Conservation (phyloP, 768 basidiomycete species). For the Boletus huronensis region DNA sequence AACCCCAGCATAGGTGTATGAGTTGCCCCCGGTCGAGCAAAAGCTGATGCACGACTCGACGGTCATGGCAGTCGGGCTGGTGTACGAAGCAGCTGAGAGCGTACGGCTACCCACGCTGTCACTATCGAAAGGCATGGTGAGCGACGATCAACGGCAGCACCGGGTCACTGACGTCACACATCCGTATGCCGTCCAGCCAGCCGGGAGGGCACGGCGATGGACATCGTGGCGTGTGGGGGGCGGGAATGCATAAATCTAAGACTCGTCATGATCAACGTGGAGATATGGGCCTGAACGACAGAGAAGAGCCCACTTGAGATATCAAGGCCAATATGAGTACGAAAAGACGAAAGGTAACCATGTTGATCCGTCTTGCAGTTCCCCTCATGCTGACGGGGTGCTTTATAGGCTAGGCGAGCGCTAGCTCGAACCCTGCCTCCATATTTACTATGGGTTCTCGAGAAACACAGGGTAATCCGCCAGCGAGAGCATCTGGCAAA, state of each 20-base stretch:
- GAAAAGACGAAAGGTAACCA: no score
- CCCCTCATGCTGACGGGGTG: no score
- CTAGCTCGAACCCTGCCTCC: no score
- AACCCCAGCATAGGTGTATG: slow-evolving; percentile 63
- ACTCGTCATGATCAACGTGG: slow-evolving; percentile 8
- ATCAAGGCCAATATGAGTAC: no score
- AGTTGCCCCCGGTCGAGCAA: slow-evolving; percentile 34
- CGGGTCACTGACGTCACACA: slow-evolving; percentile 54
- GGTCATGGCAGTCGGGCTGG: slow-evolving; percentile 56
- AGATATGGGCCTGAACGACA: no score
- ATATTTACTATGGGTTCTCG: no score
- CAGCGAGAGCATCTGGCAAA: no score
- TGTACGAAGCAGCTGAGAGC: slow-evolving; percentile 45
- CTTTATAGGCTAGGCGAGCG: no score
- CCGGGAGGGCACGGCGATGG: slow-evolving; percentile 39
- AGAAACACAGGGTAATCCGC: no score
- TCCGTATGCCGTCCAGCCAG: slow-evolving; percentile 54
- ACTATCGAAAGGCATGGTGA: slow-evolving; percentile 30
- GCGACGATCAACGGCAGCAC: slow-evolving; percentile 9
- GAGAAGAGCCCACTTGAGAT: no score
- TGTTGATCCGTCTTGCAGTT: no score
- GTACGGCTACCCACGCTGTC: slow-evolving; percentile 60
- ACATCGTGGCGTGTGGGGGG: neutral
- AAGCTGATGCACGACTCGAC: slow-evolving; percentile 47
- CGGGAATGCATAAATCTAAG: slow-evolving; percentile 9